These are phyloP conservation scores for Eucalyptus virginea DNA, from an alignment of 345 rosid species.

Conservation along the genomic window DNA sequence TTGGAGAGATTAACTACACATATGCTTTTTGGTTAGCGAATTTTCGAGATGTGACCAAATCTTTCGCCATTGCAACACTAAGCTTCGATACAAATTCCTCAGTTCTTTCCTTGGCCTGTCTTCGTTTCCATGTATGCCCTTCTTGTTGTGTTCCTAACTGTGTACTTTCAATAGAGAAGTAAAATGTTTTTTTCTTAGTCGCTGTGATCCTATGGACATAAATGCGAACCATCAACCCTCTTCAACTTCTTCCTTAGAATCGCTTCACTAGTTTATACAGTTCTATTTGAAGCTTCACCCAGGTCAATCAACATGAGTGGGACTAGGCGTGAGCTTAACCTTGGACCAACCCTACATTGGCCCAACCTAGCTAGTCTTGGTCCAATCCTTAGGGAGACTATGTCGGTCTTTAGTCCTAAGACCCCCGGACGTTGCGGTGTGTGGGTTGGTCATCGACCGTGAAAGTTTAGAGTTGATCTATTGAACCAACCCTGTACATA, in stretches of 20 bases:
- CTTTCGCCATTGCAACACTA: not conserved
- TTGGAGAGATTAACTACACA: not conserved
- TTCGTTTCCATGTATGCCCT: not conserved
- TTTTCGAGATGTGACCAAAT: not conserved
- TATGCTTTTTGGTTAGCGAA: not conserved
- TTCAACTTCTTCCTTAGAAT: not conserved
- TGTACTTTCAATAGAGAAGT: not conserved
- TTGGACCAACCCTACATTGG: too few relatives aligned
- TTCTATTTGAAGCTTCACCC: not conserved
- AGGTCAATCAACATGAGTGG: not conserved
- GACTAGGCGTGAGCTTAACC: too few relatives aligned
- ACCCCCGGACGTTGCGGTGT: too few relatives aligned
- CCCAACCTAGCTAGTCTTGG: too few relatives aligned
- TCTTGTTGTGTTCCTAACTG: not conserved
- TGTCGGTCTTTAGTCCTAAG: too few relatives aligned
- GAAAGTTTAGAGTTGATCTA: too few relatives aligned
- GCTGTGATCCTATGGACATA: not conserved
- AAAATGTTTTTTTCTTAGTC: not conserved
- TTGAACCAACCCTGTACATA: too few relatives aligned
- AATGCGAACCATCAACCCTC: not conserved
- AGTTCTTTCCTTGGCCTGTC: not conserved
- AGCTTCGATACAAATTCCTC: not conserved
- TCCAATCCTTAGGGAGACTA: too few relatives aligned
- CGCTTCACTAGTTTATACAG: not conserved
- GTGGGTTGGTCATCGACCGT: fast-evolving